Conservation (phyloP, 2,329 filamentous ascomycete species). For the Trichophyton mentagrophytes region DNA sequence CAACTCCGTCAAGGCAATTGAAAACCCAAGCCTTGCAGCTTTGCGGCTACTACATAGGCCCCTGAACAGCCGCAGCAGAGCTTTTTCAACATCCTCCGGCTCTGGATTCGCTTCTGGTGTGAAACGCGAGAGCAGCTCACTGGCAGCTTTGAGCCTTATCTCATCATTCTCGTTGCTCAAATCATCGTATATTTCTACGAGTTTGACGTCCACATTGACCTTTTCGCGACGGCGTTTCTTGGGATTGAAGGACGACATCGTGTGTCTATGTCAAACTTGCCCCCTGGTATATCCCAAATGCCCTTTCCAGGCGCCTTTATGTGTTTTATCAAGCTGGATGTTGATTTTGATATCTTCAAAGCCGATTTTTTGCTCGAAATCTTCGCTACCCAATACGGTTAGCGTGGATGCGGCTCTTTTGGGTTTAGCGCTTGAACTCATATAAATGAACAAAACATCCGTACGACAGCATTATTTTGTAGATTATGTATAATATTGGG, state of each 20-base stretch:
- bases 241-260: slow-evolving; percentile 6
- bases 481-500: not conserved
- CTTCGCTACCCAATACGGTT: not conserved
- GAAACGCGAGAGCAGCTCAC: slow-evolving; percentile 33
- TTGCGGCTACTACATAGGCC: slow-evolving; percentile 85
- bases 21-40: slow-evolving; percentile 78
- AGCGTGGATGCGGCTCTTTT: not conserved
- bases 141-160: slow-evolving; percentile 35
- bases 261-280: not conserved
- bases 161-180: slow-evolving; percentile 36
- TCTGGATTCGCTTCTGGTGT: slow-evolving; percentile 29
- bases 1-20: slow-evolving; percentile 72
- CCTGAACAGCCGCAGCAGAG: slow-evolving; percentile 56
- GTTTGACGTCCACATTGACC: slow-evolving; percentile 32
- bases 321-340: not conserved
- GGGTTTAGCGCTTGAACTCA: not conserved
- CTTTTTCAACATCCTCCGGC: slow-evolving; percentile 31
- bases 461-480: not conserved
- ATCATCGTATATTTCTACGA: slow-evolving; percentile 39
- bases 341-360: not conserved
- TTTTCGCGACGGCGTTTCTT: slow-evolving; percentile 31
- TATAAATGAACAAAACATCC: not conserved
- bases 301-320: too few species aligned
- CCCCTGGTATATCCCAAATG: not conserved
- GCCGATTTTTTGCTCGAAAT: not conserved